Evolutionary conservation across 2,329 filamentous ascomycete species (phyloP), one percentile per base, ranked within the genome.

Genomic region (Trichophyton schoenleinii): DNA sequence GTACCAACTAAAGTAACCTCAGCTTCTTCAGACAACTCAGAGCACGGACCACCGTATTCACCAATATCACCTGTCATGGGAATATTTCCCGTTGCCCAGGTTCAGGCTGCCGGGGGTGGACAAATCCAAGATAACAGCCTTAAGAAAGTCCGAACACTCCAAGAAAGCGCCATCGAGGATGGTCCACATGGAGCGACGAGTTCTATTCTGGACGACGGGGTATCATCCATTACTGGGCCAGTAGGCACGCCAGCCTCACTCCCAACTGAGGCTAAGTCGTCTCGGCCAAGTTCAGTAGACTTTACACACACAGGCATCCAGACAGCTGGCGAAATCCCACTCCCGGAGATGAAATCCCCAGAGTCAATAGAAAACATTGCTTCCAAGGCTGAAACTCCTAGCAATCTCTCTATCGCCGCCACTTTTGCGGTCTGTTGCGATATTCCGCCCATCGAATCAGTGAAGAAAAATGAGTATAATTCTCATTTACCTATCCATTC

Each of bases 1-100:
- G 22, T 18, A 31, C 13, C 6, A 3, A 34, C 25, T 25, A 34
- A n/a, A 8, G 2, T 53, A 25, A 15, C 49, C 5, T 53, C 49
- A 15, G n/a, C 22, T n/a, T 34, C 28, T 8, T 25, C 49, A 55
- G 57, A 58, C 6, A 34, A 62, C 28, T n/a, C 49, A 8, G 15
- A 61, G 25, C 49, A 44, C 18, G 57, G 60, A 7, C 60, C 62
- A 20, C 49, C 57, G n/a, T 61, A 63, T 38, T 60, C 57, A 13
- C 57, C 58, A 8, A 60, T 60, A 53, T 60, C 60, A 13, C 49
- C 42, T 25, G n/a, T 28, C 4, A 44, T 44, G 49, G 49, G 49
- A 53, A 34, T 15, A n/a, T 53, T 53, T 25, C 25, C 49, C 15
- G 13, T 53, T 11, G 8, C 44, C 1, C n/a, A 20, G 44, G 20